Evolutionary conservation across 257 asterid species (phyloP).

Genomic region (Ophiorrhiza pumila): DNA sequence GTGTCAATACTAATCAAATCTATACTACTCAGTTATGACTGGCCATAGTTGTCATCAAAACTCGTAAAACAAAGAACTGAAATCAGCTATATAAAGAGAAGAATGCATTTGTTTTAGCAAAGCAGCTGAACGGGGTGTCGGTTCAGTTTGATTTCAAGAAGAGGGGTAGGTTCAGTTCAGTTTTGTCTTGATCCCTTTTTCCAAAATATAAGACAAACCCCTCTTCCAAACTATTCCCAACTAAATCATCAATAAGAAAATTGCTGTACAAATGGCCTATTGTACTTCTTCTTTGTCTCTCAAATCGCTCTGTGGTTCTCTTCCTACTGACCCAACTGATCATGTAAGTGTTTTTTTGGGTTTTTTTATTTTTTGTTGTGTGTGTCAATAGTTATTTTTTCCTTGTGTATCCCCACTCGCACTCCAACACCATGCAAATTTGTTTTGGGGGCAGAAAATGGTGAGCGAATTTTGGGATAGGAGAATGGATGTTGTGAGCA

Average conservation of each 20-base stretch:
- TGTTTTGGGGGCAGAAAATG: neutral
- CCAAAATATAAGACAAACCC: too few relatives aligned
- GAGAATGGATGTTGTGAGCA: neutral
- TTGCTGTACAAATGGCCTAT: slow-evolving; percentile 38
- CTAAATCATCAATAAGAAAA: neutral
- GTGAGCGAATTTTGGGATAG: neutral
- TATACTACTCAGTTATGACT: too few relatives aligned
- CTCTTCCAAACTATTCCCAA: neutral
- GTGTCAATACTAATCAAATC: too few relatives aligned
- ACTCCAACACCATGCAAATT: neutral
- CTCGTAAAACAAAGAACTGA: too few relatives aligned
- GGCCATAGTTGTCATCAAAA: too few relatives aligned
- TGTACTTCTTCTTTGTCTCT: slow-evolving; percentile 41
- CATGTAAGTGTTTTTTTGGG: slow-evolving; percentile 33
- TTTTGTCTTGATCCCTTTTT: too few relatives aligned
- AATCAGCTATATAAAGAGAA: too few relatives aligned
- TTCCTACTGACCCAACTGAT: slow-evolving; percentile 26
- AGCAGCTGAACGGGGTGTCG: too few relatives aligned
- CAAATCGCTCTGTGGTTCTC: slow-evolving; percentile 31
- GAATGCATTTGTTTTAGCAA: too few relatives aligned
- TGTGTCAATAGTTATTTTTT: neutral
- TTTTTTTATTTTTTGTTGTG: neutral
- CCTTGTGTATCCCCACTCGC: neutral
- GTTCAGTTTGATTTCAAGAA: too few relatives aligned
- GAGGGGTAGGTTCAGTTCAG: neutral